Evolutionary conservation across 2,329 filamentous ascomycete species (phyloP).

Genomic region (Proliferodiscus dingleyae): DNA sequence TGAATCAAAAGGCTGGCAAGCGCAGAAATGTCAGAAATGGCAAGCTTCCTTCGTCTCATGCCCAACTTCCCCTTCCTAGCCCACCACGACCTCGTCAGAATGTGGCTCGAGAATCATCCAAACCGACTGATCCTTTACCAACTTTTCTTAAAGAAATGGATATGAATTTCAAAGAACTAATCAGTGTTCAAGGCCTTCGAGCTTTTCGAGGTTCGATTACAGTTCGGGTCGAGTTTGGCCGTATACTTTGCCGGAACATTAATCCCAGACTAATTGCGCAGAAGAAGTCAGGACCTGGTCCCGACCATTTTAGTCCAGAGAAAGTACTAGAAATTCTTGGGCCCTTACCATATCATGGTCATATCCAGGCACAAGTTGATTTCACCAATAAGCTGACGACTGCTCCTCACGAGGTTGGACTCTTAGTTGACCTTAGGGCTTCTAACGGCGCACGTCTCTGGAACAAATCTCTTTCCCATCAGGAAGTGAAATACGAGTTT

Average conservation of each 20-base stretch:
- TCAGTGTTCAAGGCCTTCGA: conserved; percentile 14
- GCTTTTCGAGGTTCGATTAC: conserved; percentile 23
- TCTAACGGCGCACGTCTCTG: conserved; percentile 20
- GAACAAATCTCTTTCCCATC: conserved; percentile 10
- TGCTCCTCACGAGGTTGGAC: conserved; percentile 21
- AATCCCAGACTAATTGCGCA: conserved; percentile 10
- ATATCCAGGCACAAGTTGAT: neutral
- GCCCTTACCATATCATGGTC: neutral
- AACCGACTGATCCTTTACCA: conserved; percentile 13
- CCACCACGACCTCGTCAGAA: neutral
- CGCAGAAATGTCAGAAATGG: neutral
- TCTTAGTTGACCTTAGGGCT: conserved; percentile 21
- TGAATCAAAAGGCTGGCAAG: conserved; percentile 22
- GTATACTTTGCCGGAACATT: conserved; percentile 21
- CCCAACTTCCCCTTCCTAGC: conserved; percentile 2
- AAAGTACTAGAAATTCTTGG: neutral
- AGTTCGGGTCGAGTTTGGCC: conserved; percentile 27
- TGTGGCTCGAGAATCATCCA: neutral
- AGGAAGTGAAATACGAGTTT: conserved; percentile 26
- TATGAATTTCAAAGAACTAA: conserved; percentile 14
- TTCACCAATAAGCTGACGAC: conserved; percentile 29
- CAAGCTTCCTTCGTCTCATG: neutral
- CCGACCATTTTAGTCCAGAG: conserved; percentile 8
- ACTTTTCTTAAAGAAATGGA: conserved; percentile 19
- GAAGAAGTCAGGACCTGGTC: no score